Evolutionary conservation across 2,329 filamentous ascomycete genomes (phyloP), one percentile per base, ranked within the genome.

Genomic region (Bisporella sp.): DNA sequence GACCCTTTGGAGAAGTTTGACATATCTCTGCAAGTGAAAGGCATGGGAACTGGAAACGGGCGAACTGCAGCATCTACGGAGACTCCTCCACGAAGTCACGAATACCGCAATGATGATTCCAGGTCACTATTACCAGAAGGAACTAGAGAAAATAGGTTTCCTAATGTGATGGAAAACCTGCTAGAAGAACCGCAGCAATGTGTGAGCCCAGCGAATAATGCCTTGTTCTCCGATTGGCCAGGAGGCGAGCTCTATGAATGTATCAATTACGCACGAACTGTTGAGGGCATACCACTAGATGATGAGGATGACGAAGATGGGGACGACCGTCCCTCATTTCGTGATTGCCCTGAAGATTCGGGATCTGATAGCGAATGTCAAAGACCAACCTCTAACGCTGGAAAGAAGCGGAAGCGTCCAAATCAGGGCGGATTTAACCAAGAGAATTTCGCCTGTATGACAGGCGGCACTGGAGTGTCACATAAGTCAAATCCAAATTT

Each of bases 401-500:
- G 8, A 37, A 37, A 37, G 35, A 58, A 54, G 29, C 31, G 33
- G 4, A 60, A 53, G 41, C 41, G n/a, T n/a, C 30, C 39, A 4
- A 41, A 48, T 4, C 54, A 55, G 42, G 49, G 51, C 30, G 5
- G 32, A 5, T 48, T 56, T 11, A 56, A 63, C 40, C 71, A 77
- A 50, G 73, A 77, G 31, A 70, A 69, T 1, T 83, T 81, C 53
- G 70, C 72, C 11, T 83, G 79, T 60, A 75, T 78, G 63, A 71
- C 67, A 33, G 76, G 75, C 2, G 77, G 78, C 7, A 73, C 68
- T 2, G 71, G 68, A 5, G 31, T 53, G 64, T 68, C 11, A 1
- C 45, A 47, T 1, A 62, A 68, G 1, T 64, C 70, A 9, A 88
- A 86, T 57, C 87, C 89, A 0, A 97, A 96, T 63, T 71, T 73